These are phyloP conservation scores for Thelonectria blattea DNA, from an alignment of 2,329 filamentous ascomycete species.

Conservation along the genomic window DNA sequence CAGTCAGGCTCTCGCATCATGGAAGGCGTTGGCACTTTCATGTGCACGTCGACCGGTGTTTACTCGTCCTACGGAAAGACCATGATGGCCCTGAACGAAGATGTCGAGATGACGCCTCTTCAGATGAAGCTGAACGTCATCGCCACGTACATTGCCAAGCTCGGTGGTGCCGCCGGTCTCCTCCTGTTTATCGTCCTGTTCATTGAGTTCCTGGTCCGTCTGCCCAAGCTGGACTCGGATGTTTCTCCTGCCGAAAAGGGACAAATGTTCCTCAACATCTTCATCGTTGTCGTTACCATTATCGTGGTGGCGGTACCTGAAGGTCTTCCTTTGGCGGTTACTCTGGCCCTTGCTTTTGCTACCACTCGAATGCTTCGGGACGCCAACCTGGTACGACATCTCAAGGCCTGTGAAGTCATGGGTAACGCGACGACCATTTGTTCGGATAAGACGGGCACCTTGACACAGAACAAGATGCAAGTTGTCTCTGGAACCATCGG, in stretches of 20 bases:
- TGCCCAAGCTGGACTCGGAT: conserved; percentile 57
- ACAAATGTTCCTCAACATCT: conserved; percentile 76
- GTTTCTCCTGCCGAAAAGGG: conserved; percentile 74
- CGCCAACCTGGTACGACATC: conserved; percentile 77
- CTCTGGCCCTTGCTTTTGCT: conserved; percentile 76
- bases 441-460: conserved; percentile 71
- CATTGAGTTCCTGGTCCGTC: conserved; percentile 79
- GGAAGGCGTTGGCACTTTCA: conserved; percentile 76
- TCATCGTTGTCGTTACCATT: conserved; percentile 80
- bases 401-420: conserved; percentile 83
- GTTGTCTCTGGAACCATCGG: conserved; percentile 67
- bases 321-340: conserved; percentile 79
- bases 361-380: conserved; percentile 79
- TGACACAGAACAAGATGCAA: conserved; percentile 74
- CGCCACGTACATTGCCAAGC: conserved; percentile 78
- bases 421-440: conserved; percentile 77
- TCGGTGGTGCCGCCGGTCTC: conserved; percentile 78
- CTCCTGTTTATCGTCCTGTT: conserved; percentile 84
- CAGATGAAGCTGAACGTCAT: conserved; percentile 78
- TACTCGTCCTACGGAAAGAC: conserved; percentile 79
- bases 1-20: conserved; percentile 83
- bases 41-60: conserved; percentile 75
- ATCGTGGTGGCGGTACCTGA: conserved; percentile 82
- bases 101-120: conserved; percentile 76
- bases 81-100: conserved; percentile 74